These are phyloP conservation scores for Rhynchospora tenuis DNA, from an alignment of 176 grass and related monocot species.

Conservation along the genomic window DNA sequence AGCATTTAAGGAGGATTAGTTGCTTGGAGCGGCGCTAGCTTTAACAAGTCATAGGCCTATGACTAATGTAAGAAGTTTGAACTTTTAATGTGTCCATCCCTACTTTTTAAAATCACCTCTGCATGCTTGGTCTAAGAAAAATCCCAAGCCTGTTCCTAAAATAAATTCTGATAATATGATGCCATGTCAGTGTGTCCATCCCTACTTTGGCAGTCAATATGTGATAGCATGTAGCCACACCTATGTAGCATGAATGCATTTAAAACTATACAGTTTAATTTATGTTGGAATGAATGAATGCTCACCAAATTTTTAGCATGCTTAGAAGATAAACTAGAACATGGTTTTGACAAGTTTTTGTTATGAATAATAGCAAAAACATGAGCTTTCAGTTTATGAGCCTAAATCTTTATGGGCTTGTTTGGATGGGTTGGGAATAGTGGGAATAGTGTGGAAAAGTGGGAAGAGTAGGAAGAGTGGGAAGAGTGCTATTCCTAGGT, in stretches of 20 bases:
- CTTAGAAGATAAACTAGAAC: not conserved
- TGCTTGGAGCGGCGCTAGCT: slow-evolving; percentile 1
- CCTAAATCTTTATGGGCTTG: too few species aligned
- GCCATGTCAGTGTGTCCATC: not conserved
- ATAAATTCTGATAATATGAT: too few species aligned
- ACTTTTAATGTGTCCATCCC: not conserved
- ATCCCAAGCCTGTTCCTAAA: not conserved
- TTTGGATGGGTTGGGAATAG: too few species aligned
- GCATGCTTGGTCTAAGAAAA: not conserved
- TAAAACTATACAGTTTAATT: not conserved
- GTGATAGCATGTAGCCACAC: not conserved
- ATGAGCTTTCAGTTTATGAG: too few species aligned
- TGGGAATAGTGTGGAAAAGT: too few species aligned
- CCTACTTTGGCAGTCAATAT: not conserved
- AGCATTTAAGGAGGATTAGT: slow-evolving; percentile 17
- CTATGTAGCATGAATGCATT: not conserved
- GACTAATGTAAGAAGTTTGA: not conserved
- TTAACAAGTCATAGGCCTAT: slow-evolving; percentile 3
- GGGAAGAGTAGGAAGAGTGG: too few species aligned
- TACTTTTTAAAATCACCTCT: not conserved
- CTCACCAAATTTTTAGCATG: not conserved
- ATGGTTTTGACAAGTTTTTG: too few species aligned
- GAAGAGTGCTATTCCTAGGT: too few species aligned
- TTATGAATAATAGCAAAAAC: too few species aligned
- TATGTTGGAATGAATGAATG: not conserved